A percentile compares a stretch with the other conserved stretches of the same genome.
These are phyloP conservation scores for Clohesyomyces aquaticus DNA, from an alignment of 495 filamentous ascomycete species.

Conservation along the genomic window DNA sequence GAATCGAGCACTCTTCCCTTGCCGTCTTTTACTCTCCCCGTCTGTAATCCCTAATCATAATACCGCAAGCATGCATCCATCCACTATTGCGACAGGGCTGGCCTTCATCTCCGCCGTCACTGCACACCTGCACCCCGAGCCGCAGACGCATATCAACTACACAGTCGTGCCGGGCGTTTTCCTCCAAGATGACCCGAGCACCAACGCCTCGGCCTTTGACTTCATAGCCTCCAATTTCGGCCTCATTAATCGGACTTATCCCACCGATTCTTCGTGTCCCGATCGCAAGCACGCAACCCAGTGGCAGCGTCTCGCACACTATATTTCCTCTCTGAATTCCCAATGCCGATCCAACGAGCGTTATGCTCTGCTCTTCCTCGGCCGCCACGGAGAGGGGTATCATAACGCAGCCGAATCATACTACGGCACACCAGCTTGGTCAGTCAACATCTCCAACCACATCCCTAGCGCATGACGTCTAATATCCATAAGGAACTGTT, in stretches of 20 bases:
- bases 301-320: constrained; percentile 45
- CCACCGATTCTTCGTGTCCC: constrained; percentile 31
- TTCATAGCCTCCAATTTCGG: constrained; percentile 48
- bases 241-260: constrained; percentile 40
- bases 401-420: constrained; percentile 47
- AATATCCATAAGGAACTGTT: constrained; percentile 63
- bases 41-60: neutral
- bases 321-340: constrained; percentile 34
- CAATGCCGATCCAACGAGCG: constrained; percentile 23
- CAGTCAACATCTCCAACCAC: no score
- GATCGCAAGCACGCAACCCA: constrained; percentile 33
- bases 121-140: neutral
- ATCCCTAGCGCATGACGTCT: no score
- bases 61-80: neutral
- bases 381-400: constrained; percentile 47
- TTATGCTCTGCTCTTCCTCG: constrained; percentile 45
- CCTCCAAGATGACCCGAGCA: constrained; percentile 67
- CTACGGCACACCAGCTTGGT: constrained; percentile 45
- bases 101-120: constrained; percentile 3
- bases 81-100: neutral
- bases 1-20: neutral
- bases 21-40: neutral
- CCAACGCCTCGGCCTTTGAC: constrained; percentile 66
- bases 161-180: constrained; percentile 71
- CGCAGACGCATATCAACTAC: constrained; percentile 55